A percentile compares a stretch with the other conserved stretches of the same genome.
Conservation (phyloP, 2,329 filamentous ascomycete species). For the Diaporthe destruens region DNA sequence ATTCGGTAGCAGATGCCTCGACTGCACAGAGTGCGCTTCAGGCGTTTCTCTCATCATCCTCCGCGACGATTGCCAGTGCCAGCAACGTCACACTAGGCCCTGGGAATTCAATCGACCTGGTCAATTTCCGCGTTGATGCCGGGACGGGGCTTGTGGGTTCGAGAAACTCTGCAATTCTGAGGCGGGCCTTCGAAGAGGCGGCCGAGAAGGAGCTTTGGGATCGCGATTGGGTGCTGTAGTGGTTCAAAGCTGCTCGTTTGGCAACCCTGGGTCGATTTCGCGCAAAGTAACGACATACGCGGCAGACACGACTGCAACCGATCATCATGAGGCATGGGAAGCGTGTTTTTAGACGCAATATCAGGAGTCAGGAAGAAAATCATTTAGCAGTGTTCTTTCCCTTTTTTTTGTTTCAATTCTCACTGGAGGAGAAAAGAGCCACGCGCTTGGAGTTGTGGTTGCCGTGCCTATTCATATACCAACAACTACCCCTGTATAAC, state of each 20-base stretch:
- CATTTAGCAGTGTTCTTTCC: constrained; percentile 18
- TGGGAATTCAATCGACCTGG: constrained; percentile 63
- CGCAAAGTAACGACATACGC: background rate
- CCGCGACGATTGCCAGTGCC: constrained; percentile 51
- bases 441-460: constrained; percentile 24
- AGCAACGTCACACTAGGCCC: constrained; percentile 53
- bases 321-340: constrained; percentile 19
- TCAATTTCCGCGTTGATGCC: constrained; percentile 59
- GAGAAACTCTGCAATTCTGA: constrained; percentile 18
- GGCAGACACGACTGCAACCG: background rate
- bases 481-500: constrained; percentile 33
- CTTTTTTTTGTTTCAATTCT: constrained; percentile 19
- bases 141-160: constrained; percentile 49
- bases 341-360: constrained; percentile 25
- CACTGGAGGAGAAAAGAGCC: constrained; percentile 24
- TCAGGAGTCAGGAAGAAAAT: constrained; percentile 25
- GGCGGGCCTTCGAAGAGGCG: constrained; percentile 29
- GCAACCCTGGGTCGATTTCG: background rate
- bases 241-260: background rate
- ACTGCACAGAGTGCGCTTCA: constrained; percentile 67
- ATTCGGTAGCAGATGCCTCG: constrained; percentile 63
- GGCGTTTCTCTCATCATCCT: constrained; percentile 63
- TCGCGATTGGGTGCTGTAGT: constrained; percentile 9
- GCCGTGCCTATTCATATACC: constrained; percentile 26
- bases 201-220: constrained; percentile 6